Evolutionary conservation across 208 protist genomes (phyloP).

Genomic region (Leishmania turanica): DNA sequence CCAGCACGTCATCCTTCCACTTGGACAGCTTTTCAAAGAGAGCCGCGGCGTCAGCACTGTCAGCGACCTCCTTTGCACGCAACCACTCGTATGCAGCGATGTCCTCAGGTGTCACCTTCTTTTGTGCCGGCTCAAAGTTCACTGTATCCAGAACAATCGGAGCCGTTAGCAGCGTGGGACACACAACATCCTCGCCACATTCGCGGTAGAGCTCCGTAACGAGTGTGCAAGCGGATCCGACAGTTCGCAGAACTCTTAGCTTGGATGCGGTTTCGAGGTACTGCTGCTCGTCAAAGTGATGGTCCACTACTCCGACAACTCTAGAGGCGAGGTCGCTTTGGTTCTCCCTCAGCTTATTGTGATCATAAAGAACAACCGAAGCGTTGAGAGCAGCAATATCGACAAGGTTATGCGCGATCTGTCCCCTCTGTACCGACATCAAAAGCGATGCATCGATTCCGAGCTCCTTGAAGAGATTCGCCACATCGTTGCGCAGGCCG

Average conservation of each 20-base stretch:
- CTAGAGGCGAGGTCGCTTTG: conserved; percentile 37
- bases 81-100: conserved; percentile 60
- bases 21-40: conserved; percentile 57
- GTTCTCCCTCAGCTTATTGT: conserved; percentile 69
- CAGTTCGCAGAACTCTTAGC: conserved; percentile 53
- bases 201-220: conserved; percentile 64
- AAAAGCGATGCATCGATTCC: conserved; percentile 47
- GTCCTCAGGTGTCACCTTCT: conserved; percentile 80
- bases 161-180: conserved; percentile 57
- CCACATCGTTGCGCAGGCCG: conserved; percentile 73
- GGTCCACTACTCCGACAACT: conserved; percentile 81
- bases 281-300: conserved; percentile 80
- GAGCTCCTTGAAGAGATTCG: conserved; percentile 51
- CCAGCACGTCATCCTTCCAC: conserved; percentile 82
- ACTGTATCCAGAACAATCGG: conserved; percentile 85
- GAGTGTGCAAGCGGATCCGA: conserved; percentile 83
- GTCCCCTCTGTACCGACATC: conserved; percentile 40
- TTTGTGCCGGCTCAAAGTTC: conserved; percentile 77
- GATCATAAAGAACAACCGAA: conserved; percentile 79
- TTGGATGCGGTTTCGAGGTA: conserved; percentile 35
- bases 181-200: conserved; percentile 42
- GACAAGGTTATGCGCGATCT: conserved; percentile 24
- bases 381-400: conserved; percentile 35
- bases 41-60: conserved; percentile 13
- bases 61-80: conserved; percentile 9